Conservation (phyloP, 2,329 filamentous ascomycete species). For the Penicillium sp. region DNA sequence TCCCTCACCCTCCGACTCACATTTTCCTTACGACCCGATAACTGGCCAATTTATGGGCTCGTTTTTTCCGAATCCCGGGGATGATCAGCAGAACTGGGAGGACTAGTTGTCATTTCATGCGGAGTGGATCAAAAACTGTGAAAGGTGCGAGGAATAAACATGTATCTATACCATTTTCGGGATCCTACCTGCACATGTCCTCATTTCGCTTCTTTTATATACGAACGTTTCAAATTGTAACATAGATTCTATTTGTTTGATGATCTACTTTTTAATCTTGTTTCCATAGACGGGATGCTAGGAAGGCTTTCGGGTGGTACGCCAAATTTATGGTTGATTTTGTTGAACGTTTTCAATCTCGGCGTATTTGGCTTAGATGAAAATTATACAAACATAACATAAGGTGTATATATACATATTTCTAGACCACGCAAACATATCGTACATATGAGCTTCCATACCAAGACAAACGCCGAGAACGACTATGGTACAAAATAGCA, state of each 20-base stretch:
- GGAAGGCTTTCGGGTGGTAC: too few relatives aligned
- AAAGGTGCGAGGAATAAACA: neutral
- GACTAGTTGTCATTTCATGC: constrained; percentile 9
- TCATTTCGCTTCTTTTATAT: neutral
- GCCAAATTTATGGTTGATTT: too few relatives aligned
- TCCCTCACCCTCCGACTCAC: constrained; percentile 23
- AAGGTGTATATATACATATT: neutral
- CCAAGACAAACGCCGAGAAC: neutral
- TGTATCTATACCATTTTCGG: neutral
- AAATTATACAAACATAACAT: neutral
- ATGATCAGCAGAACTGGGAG: constrained; percentile 24
- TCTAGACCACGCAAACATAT: neutral
- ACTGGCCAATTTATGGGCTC: constrained; percentile 36
- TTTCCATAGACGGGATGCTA: too few relatives aligned
- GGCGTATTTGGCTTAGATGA: neutral
- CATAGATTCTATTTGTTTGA: neutral
- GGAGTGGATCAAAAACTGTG: too few relatives aligned
- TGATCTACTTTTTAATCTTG: neutral
- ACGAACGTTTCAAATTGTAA: neutral
- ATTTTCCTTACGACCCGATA: constrained; percentile 39
- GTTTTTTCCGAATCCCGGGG: constrained; percentile 31
- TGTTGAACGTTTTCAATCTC: neutral
- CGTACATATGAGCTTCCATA: neutral
- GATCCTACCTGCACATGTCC: neutral
- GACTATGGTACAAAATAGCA: too few relatives aligned